Evolutionary conservation across 257 asterid species (phyloP).

Genomic region (Perilla frutescens): DNA sequence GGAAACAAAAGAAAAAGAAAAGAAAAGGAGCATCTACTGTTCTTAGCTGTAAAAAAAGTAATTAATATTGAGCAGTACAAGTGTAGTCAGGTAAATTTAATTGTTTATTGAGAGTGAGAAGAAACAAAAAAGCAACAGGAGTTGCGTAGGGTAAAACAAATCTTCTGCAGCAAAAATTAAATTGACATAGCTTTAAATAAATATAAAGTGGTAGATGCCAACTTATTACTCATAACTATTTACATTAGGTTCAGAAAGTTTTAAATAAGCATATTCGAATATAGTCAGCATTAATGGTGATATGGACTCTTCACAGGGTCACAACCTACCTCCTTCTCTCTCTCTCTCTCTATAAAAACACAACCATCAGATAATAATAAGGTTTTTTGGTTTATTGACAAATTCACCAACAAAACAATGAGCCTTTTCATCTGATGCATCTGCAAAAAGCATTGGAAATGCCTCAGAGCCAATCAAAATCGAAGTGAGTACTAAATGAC

Average conservation of each 20-base stretch:
- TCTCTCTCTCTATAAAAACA: neutral
- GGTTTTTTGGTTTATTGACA: neutral
- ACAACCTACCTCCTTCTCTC: neutral
- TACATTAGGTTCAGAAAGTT: constrained; percentile 19
- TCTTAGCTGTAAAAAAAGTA: neutral
- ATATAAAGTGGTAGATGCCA: constrained; percentile 26
- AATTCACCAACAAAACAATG: constrained; percentile 9
- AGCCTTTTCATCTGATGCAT: neutral
- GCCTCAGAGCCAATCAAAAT: neutral
- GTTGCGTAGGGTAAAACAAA: constrained; percentile 5
- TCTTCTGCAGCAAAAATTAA: constrained; percentile 26
- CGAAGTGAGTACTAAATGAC: neutral
- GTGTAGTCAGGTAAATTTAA: neutral
- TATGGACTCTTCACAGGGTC: constrained; percentile 29
- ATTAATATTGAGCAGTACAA: neutral
- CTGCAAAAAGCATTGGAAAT: neutral
- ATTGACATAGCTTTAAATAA: neutral
- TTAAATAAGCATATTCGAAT: constrained; percentile 8
- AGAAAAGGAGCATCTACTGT: neutral
- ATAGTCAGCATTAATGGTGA: constrained; percentile 29
- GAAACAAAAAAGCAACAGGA: constrained; percentile 17
- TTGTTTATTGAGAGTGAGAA: constrained; percentile 22
- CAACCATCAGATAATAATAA: neutral
- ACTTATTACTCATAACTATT: constrained; percentile 29
- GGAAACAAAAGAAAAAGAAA: too few relatives aligned